Conservation (phyloP, 2,329 filamentous ascomycete species). For the Albophoma yamanashiensis region DNA sequence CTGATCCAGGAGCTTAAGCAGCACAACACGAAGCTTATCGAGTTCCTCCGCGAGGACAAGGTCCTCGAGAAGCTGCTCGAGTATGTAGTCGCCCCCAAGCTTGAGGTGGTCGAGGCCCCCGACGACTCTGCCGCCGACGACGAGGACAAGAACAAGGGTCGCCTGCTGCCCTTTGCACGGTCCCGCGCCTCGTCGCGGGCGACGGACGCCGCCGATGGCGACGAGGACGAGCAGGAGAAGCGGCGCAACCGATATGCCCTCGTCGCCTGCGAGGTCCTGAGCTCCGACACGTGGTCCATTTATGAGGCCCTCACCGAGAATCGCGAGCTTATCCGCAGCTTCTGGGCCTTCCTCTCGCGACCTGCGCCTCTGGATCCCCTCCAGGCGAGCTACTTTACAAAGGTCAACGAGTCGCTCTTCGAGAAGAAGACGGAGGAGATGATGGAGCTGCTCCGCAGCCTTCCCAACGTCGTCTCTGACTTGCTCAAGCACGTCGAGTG, state of each 20-base stretch:
- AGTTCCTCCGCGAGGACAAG: constrained; percentile 82
- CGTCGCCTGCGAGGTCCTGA: constrained; percentile 84
- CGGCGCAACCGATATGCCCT: constrained; percentile 89
- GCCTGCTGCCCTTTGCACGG: constrained; percentile 36
- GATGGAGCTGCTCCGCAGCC: constrained; percentile 76
- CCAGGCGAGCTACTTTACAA: constrained; percentile 96
- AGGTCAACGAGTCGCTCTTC: constrained; percentile 94
- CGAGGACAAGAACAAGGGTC: constrained; percentile 34
- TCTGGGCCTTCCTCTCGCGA: constrained; percentile 83
- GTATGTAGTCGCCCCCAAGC: constrained; percentile 78
- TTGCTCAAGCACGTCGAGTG: constrained; percentile 93
- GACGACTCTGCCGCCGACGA: constrained; percentile 36
- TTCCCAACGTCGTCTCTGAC: constrained; percentile 71
- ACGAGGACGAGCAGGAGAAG: constrained; percentile 74
- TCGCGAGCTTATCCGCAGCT: constrained; percentile 63
- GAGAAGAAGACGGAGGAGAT: constrained; percentile 98
- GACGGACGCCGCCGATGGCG: constrained; percentile 34
- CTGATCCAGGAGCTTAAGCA: constrained; percentile 96
- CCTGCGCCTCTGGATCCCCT: constrained; percentile 82
- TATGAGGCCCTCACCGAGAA: constrained; percentile 87
- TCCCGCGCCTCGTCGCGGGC: constrained; percentile 42
- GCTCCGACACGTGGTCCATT: constrained; percentile 95
- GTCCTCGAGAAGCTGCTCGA: constrained; percentile 77
- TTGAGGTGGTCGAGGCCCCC: constrained; percentile 43
- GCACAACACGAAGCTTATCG: constrained; percentile 94